Base-by-base conservation (phyloP, 2,329 filamentous ascomycete genomes). In the Cytospora leucostoma region DNA sequence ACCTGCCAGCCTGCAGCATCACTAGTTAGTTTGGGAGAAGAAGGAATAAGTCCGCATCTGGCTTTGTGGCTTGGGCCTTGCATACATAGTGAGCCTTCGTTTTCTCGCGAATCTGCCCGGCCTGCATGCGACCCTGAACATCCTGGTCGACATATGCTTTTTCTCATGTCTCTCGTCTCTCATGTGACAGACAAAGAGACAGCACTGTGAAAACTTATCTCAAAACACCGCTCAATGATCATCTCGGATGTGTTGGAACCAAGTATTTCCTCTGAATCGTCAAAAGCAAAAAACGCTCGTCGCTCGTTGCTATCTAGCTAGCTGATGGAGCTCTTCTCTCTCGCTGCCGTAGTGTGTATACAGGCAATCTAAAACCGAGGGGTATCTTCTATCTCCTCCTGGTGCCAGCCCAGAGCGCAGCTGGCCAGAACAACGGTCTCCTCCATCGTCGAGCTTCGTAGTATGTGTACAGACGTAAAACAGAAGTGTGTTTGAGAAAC, bases 361-460 rank as follows among this genome's bases (percentile, higher is more conserved):
- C 67, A 71, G 67, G 61, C 62, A 70, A 63, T 68, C 66, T 70
- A 66, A 69, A 71, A 68, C 66, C 67, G 62, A 66, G 67, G 71
- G 71, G 71, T 73, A 73, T 73, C 71, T 70, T 72, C 69, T 69
- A 69, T 68, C 63, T 66, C 61, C 53, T 57, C 67, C 68, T 70
- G 71, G 71, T 70, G 66, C 71, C 71, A 71, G 71, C 65, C 70
- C 70, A 70, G 70, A 68, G 67, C 67, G 67, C 68, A 68, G 68
- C 67, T 66, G 65, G 62, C 65, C 59, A 59, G 37, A 62, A 62
- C 65, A 65, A 64, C 55, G 27, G 50, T 37, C 21, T 44, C 59
- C 59, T 53, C 56, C 54, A 47, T 63, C 61, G 52, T 59, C 50
- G 33, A 56, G 57, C 53, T 58, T 61, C 59, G 27, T 62, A 65